phyloP scores from a whole-genome alignment of 2,329 filamentous ascomycete species.

The Colletotrichum cuscutae region DNA sequence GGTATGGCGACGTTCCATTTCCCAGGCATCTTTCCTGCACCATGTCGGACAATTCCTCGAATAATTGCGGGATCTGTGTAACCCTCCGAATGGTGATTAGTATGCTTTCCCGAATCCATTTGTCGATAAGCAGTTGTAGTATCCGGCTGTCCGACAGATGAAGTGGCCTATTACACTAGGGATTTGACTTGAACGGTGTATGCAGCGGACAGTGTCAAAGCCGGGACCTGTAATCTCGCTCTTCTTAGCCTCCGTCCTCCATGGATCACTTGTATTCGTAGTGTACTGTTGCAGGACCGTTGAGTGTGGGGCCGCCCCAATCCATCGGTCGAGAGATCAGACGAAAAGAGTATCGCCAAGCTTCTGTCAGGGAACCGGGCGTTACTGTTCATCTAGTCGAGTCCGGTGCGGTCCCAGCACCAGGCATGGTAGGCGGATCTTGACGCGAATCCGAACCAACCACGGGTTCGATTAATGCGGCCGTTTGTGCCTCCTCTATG shows the following conservation, averaged over 20 bases:
- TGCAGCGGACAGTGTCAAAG: conserved; percentile 20
- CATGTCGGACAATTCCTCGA: background rate
- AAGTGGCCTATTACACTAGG: background rate
- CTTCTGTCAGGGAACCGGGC: conserved; percentile 22
- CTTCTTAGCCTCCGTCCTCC: background rate
- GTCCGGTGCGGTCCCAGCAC: conserved; percentile 7
- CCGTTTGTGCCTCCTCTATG: conserved; percentile 11
- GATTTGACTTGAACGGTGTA: conserved; percentile 1
- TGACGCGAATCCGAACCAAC: conserved; percentile 11
- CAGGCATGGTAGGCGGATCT: background rate
- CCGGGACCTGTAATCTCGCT: conserved; percentile 23
- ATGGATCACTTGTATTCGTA: background rate
- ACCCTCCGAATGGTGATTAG: background rate
- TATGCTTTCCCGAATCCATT: background rate
- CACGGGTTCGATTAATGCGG: conserved; percentile 13
- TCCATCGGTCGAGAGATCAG: conserved; percentile 22
- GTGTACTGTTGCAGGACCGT: background rate
- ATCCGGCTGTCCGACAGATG: background rate
- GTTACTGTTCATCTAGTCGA: conserved; percentile 22
- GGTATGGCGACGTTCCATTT: background rate
- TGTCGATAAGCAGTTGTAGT: background rate
- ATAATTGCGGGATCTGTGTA: background rate
- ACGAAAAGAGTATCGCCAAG: conserved; percentile 22
- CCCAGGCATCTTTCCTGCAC: background rate
- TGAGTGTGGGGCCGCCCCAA: conserved; percentile 11